Conservation (phyloP, 441 rosid species). For the Sinapis alba region DNA sequence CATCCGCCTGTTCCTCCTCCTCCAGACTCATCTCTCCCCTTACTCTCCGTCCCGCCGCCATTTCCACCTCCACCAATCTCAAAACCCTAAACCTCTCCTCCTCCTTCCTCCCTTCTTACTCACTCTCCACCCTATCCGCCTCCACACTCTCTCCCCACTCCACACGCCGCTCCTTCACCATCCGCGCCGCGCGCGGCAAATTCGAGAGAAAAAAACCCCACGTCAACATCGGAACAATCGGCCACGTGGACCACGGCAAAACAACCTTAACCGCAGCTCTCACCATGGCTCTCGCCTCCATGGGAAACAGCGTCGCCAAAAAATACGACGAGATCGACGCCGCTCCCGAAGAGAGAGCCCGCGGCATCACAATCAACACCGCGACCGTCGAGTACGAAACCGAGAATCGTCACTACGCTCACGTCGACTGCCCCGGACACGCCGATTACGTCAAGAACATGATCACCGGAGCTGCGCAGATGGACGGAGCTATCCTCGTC, state of each 20-base stretch:
- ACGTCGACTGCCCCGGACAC: conserved; percentile 93
- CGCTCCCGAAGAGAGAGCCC: conserved; percentile 97
- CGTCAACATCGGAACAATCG: conserved; percentile 93
- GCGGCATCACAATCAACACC: conserved; percentile 97
- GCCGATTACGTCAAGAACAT: conserved; percentile 93
- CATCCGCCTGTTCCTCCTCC: conserved; percentile 33
- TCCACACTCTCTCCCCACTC: conserved; percentile 25
- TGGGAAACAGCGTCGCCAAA: conserved; percentile 76
- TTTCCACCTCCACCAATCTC: conserved; percentile 35
- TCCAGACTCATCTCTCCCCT: conserved; percentile 35
- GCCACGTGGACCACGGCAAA: conserved; percentile 99
- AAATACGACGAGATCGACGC: conserved; percentile 98
- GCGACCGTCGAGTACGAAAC: conserved; percentile 96
- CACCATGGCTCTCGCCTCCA: conserved; percentile 89
- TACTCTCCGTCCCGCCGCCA: conserved; percentile 38
- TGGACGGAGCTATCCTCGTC: conserved; percentile 92
- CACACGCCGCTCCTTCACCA: conserved; percentile 49
- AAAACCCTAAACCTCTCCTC: conserved; percentile 43
- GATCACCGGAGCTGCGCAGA: conserved; percentile 91
- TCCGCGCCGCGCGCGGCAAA: conserved; percentile 93
- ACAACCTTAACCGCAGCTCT: conserved; percentile 96
- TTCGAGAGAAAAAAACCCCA: conserved; percentile 98
- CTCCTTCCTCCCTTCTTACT: conserved; percentile 47
- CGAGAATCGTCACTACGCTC: conserved; percentile 89
- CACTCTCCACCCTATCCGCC: conserved; percentile 30